These are phyloP conservation scores for Zopfia rhizophila DNA, from an alignment of 2,329 filamentous ascomycete genomes.

Conservation along the genomic window DNA sequence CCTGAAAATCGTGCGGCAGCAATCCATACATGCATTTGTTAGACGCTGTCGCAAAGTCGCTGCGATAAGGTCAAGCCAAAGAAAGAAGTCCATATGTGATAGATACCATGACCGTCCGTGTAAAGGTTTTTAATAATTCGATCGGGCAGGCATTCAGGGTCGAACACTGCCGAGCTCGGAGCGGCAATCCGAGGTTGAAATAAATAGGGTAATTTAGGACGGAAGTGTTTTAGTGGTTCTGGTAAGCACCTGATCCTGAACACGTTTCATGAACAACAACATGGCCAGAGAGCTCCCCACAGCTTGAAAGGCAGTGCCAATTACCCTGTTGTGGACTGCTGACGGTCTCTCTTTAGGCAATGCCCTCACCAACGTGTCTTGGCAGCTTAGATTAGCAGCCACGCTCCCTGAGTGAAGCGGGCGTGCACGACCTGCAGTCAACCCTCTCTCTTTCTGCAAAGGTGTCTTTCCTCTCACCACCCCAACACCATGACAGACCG, in stretches of 20 bases:
- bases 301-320: constrained; percentile 2
- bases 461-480: not conserved
- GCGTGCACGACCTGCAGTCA: constrained; percentile 15
- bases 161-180: constrained; percentile 9
- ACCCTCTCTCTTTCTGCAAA: constrained; percentile 4
- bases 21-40: no score
- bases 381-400: not conserved
- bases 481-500: no score
- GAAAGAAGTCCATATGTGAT: no score
- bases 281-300: not conserved
- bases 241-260: constrained; percentile 8
- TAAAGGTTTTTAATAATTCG: no score
- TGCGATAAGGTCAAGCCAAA: no score
- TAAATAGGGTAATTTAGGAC: constrained; percentile 8
- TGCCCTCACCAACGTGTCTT: not conserved
- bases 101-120: no score
- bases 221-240: constrained; percentile 12
- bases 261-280: constrained; percentile 6
- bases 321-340: not conserved
- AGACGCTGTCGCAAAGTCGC: no score
- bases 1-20: no score
- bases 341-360: not conserved
- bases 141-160: no score
- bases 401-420: constrained; percentile 7
- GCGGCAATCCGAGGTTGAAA: constrained; percentile 1